phyloP scores from a whole-genome alignment of 805 yeast species.

The Wickerhamiella kurtzmanii region DNA sequence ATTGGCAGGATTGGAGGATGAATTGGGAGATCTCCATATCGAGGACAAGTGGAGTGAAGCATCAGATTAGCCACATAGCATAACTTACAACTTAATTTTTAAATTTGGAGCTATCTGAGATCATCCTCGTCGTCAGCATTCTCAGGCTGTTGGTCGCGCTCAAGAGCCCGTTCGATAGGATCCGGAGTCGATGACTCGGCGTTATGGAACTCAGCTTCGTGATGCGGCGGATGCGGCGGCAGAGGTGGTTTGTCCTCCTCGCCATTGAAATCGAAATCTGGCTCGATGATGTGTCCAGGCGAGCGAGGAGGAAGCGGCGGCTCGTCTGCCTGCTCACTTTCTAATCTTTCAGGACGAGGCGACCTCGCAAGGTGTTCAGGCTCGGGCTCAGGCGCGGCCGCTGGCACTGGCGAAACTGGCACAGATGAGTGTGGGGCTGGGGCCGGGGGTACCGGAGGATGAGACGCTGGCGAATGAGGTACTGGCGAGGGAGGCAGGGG shows the following conservation, averaged over 20 bases:
- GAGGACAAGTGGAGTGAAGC: constrained; percentile 20
- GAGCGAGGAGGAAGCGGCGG: neutral
- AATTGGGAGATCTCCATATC: constrained; percentile 7
- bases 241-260: neutral
- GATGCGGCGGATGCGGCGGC: neutral
- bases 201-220: neutral
- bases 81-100: neutral
- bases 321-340: too few relatives aligned
- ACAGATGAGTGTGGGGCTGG: neutral
- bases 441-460: too few relatives aligned
- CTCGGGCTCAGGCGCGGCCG: neutral
- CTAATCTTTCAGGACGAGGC: too few relatives aligned
- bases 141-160: neutral
- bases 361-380: too few relatives aligned
- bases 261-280: neutral
- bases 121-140: neutral
- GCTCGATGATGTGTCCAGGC: neutral
- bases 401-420: neutral
- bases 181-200: too few relatives aligned
- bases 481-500: too few relatives aligned
- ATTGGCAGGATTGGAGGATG: constrained; percentile 12
- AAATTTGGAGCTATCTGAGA: neutral
- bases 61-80: neutral
- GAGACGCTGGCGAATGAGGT: too few relatives aligned
- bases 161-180: neutral